Conservation (phyloP, 2,329 filamentous ascomycete species). For the Aureobasidium sp. region DNA sequence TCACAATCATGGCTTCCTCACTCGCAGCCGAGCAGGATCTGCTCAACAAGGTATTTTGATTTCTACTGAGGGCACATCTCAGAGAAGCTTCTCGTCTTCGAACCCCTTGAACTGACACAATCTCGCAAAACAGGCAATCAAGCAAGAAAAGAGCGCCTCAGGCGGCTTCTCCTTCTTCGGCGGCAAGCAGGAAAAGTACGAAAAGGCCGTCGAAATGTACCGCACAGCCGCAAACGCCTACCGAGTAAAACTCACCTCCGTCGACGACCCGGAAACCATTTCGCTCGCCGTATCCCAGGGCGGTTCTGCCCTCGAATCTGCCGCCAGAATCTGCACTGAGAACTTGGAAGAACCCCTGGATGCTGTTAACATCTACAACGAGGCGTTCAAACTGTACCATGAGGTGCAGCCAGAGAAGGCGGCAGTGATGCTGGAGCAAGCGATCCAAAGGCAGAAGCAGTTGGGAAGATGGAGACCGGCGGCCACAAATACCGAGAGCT, state of each 20-base stretch:
- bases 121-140: constrained; percentile 63
- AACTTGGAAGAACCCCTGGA: constrained; percentile 88
- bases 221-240: constrained; percentile 81
- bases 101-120: not conserved
- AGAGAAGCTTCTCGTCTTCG: too few relatives aligned
- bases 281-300: constrained; percentile 41
- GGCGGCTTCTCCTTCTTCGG: constrained; percentile 87
- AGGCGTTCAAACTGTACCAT: constrained; percentile 92
- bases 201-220: constrained; percentile 81
- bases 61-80: too few relatives aligned
- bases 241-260: constrained; percentile 3
- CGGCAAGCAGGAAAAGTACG: constrained; percentile 77
- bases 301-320: constrained; percentile 84
- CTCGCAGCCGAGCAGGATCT: constrained; percentile 8
- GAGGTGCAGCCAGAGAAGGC: constrained; percentile 79
- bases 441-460: constrained; percentile 76
- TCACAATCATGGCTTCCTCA: constrained; percentile 2
- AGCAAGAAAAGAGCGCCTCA: constrained; percentile 62
- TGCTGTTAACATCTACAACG: constrained; percentile 75
- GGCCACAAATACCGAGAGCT: constrained; percentile 79
- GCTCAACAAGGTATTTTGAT: not conserved
- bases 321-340: constrained; percentile 68
- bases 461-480: constrained; percentile 89
- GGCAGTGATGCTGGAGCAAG: constrained; percentile 66
- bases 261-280: not conserved